Evolutionary conservation across 2,329 filamentous ascomycete species (phyloP).

Genomic region (Claviceps monticola): DNA sequence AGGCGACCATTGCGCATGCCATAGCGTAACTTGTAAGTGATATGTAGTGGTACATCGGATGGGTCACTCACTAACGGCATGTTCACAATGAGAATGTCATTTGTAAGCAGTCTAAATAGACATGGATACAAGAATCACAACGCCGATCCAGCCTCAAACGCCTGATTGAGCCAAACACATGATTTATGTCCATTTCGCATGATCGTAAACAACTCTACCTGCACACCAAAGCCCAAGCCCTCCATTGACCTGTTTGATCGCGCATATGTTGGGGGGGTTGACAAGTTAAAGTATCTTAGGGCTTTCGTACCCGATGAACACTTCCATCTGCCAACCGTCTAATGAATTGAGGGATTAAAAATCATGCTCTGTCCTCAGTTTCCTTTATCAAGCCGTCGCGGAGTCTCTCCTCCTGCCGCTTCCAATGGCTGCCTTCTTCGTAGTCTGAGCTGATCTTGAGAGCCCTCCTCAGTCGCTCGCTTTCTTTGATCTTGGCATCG

Average conservation of each 20-base stretch:
- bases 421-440: constrained; percentile 77
- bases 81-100: not conserved
- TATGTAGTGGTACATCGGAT: not conserved
- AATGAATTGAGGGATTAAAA: not conserved
- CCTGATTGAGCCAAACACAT: not conserved
- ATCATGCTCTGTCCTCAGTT: constrained; percentile 8
- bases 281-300: not conserved
- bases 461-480: constrained; percentile 71
- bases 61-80: not conserved
- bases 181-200: not conserved
- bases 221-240: not conserved
- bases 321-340: too few relatives aligned
- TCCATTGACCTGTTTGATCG: not conserved
- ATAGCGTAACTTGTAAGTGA: not conserved
- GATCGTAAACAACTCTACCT: too few relatives aligned
- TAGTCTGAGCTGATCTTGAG: constrained; percentile 79
- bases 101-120: not conserved
- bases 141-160: not conserved
- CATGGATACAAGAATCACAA: not conserved
- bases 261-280: not conserved
- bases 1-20: not conserved
- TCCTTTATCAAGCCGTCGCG: constrained; percentile 30
- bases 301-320: not conserved
- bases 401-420: constrained; percentile 61
- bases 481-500: constrained; percentile 92